Evolutionary conservation across 257 asterid species (phyloP).

Genomic region (Solanum sitiens): DNA sequence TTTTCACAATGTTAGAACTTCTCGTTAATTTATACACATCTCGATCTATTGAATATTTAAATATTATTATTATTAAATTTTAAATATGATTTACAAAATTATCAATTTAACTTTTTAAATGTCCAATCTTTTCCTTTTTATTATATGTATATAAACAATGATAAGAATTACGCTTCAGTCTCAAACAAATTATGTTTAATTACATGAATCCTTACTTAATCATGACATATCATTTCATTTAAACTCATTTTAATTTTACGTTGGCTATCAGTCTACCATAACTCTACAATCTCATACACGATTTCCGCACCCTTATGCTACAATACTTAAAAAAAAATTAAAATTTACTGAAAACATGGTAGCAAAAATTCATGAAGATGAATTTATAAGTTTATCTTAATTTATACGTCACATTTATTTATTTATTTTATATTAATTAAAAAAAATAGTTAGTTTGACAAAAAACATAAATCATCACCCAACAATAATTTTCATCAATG

Average conservation of each 20-base stretch:
- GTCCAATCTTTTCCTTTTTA: background rate
- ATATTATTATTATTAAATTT: background rate
- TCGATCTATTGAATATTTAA: background rate
- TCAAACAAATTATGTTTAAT: background rate
- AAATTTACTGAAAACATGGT: background rate
- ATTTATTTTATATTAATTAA: background rate
- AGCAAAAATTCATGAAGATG: background rate
- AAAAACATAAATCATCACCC: background rate
- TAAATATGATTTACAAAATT: background rate
- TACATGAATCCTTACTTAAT: background rate
- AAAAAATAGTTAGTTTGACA: background rate
- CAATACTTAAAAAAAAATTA: background rate
- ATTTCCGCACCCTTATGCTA: background rate
- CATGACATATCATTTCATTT: background rate
- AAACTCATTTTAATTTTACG: background rate
- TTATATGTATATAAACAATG: no score
- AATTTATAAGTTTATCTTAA: background rate
- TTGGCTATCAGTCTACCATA: background rate
- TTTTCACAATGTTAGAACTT: background rate
- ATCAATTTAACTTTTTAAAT: fast-evolving
- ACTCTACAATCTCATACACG: background rate
- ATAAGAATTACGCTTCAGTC: background rate
- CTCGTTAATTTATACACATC: background rate
- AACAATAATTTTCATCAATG: background rate
- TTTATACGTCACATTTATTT: background rate